Percentiles rank a stretch among this genome's conserved stretches.
These are phyloP conservation scores for Beauveria sp. DNA, from an alignment of 2,329 filamentous ascomycete species.

Conservation along the genomic window DNA sequence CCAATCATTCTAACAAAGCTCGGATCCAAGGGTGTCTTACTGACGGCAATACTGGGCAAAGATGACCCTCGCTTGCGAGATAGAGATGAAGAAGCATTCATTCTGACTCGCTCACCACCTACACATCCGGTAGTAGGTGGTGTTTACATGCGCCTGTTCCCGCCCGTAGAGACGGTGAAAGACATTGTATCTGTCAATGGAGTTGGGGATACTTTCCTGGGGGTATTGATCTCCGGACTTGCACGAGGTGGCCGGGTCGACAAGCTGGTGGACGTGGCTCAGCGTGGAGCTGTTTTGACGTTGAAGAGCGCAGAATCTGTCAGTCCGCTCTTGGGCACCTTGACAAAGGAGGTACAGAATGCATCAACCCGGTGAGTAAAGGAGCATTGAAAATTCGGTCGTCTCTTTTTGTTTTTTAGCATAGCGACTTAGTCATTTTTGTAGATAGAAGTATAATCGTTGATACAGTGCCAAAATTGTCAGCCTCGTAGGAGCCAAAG, in stretches of 20 bases:
- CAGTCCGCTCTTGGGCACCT: conserved; percentile 43
- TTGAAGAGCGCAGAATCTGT: conserved; percentile 71
- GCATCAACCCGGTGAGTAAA: conserved; percentile 12
- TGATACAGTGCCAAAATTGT: neutral
- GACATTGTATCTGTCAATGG: conserved; percentile 88
- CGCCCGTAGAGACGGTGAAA: conserved; percentile 56
- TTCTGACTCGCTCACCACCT: conserved; percentile 56
- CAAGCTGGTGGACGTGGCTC: conserved; percentile 68
- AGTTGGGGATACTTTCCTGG: conserved; percentile 87
- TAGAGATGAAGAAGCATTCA: conserved; percentile 56
- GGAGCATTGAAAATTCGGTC: neutral
- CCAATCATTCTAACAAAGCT: conserved; percentile 81
- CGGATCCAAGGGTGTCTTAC: conserved; percentile 64
- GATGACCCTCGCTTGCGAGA: conserved; percentile 61
- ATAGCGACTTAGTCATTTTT: neutral
- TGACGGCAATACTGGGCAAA: conserved; percentile 63
- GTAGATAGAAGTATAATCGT: neutral
- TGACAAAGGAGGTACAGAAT: conserved; percentile 33
- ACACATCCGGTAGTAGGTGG: conserved; percentile 56
- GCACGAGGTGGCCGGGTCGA: conserved; percentile 49
- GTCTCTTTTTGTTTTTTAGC: neutral
- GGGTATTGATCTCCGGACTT: conserved; percentile 73
- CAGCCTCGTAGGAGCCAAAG: neutral
- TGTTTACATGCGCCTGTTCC: conserved; percentile 72
- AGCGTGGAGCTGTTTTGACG: conserved; percentile 72